A percentile compares a stretch with the other conserved stretches of the same genome.
phyloP scores from a whole-genome alignment of 1,284 basidiomycete genomes.

The Schizopora paradoxa region DNA sequence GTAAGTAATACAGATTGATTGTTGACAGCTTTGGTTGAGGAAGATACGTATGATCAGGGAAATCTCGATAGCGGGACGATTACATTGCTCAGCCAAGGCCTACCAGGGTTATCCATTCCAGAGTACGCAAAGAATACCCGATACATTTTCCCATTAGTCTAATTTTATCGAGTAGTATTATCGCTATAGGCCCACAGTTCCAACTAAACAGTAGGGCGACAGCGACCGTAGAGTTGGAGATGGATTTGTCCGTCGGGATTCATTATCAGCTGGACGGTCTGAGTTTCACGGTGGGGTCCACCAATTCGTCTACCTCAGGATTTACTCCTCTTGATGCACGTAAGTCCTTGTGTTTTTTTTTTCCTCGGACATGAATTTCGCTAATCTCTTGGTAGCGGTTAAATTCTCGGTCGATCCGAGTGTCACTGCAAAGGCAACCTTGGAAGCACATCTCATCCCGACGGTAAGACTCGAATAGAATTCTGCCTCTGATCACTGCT shows the following conservation, averaged over 20 bases:
- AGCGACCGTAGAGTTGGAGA: conserved; percentile 14
- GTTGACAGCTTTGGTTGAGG: too few relatives aligned
- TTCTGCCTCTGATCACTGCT: not conserved
- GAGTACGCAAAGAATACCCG: too few relatives aligned
- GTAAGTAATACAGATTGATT: conserved; percentile 2
- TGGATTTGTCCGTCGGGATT: conserved; percentile 6
- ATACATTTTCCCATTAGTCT: too few relatives aligned
- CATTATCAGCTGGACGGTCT: conserved; percentile 5
- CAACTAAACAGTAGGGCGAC: conserved; percentile 25
- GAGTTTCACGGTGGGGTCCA: too few relatives aligned
- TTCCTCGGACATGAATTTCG: too few relatives aligned
- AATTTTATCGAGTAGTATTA: too few relatives aligned
- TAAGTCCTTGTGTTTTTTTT: too few relatives aligned
- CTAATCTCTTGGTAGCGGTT: too few relatives aligned
- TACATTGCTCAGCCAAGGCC: conserved; percentile 31
- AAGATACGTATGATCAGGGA: not conserved
- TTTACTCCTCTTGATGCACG: too few relatives aligned
- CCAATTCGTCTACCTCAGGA: too few relatives aligned
- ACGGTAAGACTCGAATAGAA: conserved; percentile 22
- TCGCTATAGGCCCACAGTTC: conserved; percentile 30
- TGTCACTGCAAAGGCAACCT: conserved; percentile 33
- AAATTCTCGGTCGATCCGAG: conserved; percentile 37
- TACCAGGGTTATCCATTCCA: conserved; percentile 39
- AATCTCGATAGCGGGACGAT: conserved; percentile 5
- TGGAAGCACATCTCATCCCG: conserved; percentile 47